Percentiles rank a stretch among this genome's conserved stretches.
Conservation (phyloP, 1,284 basidiomycete genomes). For the Gymnopus androsaceus region DNA sequence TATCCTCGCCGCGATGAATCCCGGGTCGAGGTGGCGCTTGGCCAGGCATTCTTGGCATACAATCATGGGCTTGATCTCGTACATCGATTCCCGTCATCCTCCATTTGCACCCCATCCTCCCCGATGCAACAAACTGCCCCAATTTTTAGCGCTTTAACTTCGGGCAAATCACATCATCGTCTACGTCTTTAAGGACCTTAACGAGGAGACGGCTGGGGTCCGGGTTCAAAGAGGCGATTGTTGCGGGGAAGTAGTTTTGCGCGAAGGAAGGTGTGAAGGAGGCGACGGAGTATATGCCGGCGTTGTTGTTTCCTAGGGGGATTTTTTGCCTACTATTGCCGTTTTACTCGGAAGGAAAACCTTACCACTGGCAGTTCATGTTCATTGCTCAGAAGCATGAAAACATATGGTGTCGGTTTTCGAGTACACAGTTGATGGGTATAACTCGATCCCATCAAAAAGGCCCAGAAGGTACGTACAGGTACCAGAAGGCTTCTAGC, state of each 20-base stretch:
- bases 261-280: slow-evolving; percentile 2
- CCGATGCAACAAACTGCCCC: slow-evolving; percentile 5
- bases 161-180: slow-evolving; percentile 3
- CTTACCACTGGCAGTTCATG: too few relatives aligned
- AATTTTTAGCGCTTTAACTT: slow-evolving; percentile 6
- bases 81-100: neutral
- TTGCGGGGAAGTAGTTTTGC: neutral
- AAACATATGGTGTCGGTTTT: too few relatives aligned
- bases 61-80: slow-evolving; percentile 6
- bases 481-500: too few relatives aligned
- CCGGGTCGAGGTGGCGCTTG: neutral
- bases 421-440: too few relatives aligned
- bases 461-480: too few relatives aligned
- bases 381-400: too few relatives aligned
- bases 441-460: too few relatives aligned
- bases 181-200: slow-evolving; percentile 1
- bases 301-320: slow-evolving; percentile 7
- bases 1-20: neutral
- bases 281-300: slow-evolving; percentile 1
- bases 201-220: neutral
- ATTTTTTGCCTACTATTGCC: too few relatives aligned
- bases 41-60: slow-evolving; percentile 4
- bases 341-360: too few relatives aligned
- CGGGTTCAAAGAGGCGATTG: neutral
- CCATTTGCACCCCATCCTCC: neutral